Conservation (phyloP, 1,284 basidiomycete species). For the Pisolithus thermaeus region DNA sequence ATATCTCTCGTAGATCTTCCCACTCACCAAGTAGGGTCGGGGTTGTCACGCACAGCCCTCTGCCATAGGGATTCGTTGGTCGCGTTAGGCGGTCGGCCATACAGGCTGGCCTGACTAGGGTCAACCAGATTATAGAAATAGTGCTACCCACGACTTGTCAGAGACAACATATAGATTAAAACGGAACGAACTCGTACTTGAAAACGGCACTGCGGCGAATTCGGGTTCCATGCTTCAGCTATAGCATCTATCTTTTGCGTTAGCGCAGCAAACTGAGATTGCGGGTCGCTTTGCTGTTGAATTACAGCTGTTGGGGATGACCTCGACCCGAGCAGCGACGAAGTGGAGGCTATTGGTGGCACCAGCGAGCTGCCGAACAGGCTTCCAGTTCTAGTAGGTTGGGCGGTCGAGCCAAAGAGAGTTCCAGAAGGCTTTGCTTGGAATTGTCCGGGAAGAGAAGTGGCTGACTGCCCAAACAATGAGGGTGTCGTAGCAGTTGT, state of each 20-base stretch:
- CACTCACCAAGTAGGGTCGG: conserved; percentile 71
- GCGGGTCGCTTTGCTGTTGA: conserved; percentile 51
- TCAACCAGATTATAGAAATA: conserved; percentile 87
- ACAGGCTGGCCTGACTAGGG: conserved; percentile 61
- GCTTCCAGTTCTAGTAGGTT: conserved; percentile 23
- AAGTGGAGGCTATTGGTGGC: conserved; percentile 20
- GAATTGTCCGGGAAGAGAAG: conserved; percentile 11
- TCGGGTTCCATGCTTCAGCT: conserved; percentile 67
- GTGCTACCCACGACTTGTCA: conserved; percentile 40
- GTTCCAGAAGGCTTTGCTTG: conserved; percentile 23
- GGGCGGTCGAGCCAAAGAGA: conserved; percentile 30
- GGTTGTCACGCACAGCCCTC: conserved; percentile 77
- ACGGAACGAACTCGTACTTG: conserved; percentile 47
- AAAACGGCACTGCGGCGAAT: conserved; percentile 70
- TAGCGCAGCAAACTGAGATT: conserved; percentile 53
- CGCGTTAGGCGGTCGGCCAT: conserved; percentile 70
- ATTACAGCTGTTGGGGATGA: conserved; percentile 26
- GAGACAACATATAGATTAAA: conserved; percentile 2
- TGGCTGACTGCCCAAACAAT: conserved; percentile 26
- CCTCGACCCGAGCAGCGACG: conserved; percentile 19
- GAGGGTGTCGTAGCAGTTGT: conserved; percentile 13
- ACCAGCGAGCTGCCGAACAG: conserved; percentile 30
- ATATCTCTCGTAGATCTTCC: neutral
- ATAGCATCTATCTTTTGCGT: conserved; percentile 63
- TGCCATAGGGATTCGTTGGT: conserved; percentile 76